phyloP scores from a whole-genome alignment of 495 filamentous ascomycete genomes.

The Penicillium manginii region DNA sequence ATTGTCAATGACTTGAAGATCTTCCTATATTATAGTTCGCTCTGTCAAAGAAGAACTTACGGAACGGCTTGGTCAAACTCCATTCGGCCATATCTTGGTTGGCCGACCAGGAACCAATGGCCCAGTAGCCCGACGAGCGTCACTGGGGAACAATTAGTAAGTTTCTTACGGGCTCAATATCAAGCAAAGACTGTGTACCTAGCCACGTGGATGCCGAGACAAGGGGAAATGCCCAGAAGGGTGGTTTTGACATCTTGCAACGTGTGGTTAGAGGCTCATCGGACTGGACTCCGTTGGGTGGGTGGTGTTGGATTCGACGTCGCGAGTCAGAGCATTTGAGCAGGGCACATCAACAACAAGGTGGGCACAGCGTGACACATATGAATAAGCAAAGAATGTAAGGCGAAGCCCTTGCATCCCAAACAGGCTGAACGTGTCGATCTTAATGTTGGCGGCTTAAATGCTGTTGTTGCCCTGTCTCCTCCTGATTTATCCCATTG shows the following conservation, averaged over 20 bases:
- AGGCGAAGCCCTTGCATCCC: constrained; percentile 5
- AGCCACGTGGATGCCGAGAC: constrained; percentile 19
- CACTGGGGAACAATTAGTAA: constrained; percentile 11
- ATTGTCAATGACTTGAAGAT: constrained; percentile 1
- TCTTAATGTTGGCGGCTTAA: constrained; percentile 6
- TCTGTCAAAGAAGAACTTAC: constrained; percentile 10
- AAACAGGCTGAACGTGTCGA: not conserved
- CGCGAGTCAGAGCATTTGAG: constrained; percentile 2
- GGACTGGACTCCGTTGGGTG: not conserved
- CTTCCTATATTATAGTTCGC: not conserved
- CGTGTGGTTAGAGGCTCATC: constrained; percentile 4
- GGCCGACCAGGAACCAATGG: constrained; percentile 24
- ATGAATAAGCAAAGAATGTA: constrained; percentile 8
- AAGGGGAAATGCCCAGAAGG: constrained; percentile 16
- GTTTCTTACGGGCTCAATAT: not conserved
- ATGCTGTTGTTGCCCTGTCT: not conserved
- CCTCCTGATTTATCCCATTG: not conserved
- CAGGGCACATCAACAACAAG: constrained; percentile 1
- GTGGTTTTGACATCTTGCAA: constrained; percentile 5
- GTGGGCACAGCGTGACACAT: not conserved
- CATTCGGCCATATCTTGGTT: constrained; percentile 24
- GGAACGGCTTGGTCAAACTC: constrained; percentile 27
- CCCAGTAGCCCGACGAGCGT: constrained; percentile 23
- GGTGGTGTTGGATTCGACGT: not conserved
- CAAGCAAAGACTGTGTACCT: constrained; percentile 2